Percentiles rank a stretch among this genome's conserved stretches.
Evolutionary conservation across 2,329 filamentous ascomycete genomes (phyloP).

Genomic region (Aspergillus puulaauensis): DNA sequence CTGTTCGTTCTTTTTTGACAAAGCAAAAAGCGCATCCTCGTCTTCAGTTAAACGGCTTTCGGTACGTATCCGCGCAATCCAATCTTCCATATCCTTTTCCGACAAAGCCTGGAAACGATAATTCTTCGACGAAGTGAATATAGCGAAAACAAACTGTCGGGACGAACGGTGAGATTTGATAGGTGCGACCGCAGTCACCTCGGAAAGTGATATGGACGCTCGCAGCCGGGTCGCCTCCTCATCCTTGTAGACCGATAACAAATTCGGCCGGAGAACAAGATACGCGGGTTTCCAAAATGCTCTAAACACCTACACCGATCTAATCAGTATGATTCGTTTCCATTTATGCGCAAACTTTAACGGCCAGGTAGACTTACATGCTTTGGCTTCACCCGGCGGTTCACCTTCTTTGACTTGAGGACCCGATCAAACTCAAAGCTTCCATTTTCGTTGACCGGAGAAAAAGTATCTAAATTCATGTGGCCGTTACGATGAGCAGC

Average conservation of each 20-base stretch:
- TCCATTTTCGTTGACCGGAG: conserved; percentile 89
- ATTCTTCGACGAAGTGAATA: conserved; percentile 89
- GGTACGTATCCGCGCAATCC: conserved; percentile 77
- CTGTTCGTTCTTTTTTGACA: conserved; percentile 26
- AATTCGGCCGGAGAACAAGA: conserved; percentile 85
- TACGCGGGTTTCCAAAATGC: conserved; percentile 89
- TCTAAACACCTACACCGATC: conserved; percentile 36
- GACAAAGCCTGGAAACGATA: conserved; percentile 81
- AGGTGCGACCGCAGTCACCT: conserved; percentile 85
- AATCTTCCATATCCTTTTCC: conserved; percentile 74
- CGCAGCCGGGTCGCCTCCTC: conserved; percentile 85
- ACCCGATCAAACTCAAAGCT: conserved; percentile 96
- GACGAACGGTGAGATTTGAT: conserved; percentile 88
- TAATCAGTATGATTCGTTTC: conserved; percentile 16
- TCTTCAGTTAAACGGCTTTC: conserved; percentile 85
- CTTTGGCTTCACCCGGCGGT: conserved; percentile 89
- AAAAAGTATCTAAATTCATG: conserved; percentile 65
- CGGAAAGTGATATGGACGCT: conserved; percentile 82
- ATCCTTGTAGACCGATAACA: conserved; percentile 90
- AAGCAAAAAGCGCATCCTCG: conserved; percentile 72
- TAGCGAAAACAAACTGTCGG: conserved; percentile 81
- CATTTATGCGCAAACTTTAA: conserved; percentile 3
- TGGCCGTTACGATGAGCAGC: conserved; percentile 43
- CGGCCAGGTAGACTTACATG: conserved; percentile 59
- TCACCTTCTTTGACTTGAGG: conserved; percentile 81